Conservation (phyloP, 805 yeast genomes). For the Candida suzukii region DNA sequence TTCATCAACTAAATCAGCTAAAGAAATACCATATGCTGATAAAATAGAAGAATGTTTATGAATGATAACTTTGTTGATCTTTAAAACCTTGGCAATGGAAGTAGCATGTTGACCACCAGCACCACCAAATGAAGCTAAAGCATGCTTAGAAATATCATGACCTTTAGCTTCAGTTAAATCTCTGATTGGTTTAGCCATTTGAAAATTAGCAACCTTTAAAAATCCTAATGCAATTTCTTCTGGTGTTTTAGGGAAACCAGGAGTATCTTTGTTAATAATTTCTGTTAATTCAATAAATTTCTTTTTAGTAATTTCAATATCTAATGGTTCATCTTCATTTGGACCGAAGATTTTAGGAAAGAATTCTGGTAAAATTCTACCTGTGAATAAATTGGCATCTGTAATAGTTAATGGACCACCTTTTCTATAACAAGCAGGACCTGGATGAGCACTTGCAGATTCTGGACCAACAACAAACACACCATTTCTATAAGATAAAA, state of each 20-base stretch:
- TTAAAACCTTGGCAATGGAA: conserved; percentile 64
- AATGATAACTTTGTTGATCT: conserved; percentile 59
- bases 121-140: conserved; percentile 82
- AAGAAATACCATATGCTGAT: conserved; percentile 82
- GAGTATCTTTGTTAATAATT: conserved; percentile 47
- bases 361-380: conserved; percentile 63
- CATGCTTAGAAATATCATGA: conserved; percentile 53
- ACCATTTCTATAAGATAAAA: conserved; percentile 60
- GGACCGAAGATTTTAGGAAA: conserved; percentile 88
- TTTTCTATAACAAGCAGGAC: conserved; percentile 82
- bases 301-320: conserved; percentile 38
- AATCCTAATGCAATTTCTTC: conserved; percentile 78
- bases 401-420: conserved; percentile 82
- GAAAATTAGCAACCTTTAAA: conserved; percentile 73
- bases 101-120: conserved; percentile 92
- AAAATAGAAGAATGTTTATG: conserved; percentile 79
- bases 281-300: conserved; percentile 50
- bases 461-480: conserved; percentile 80
- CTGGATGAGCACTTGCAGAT: conserved; percentile 83
- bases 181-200: conserved; percentile 85
- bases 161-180: conserved; percentile 84
- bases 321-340: conserved; percentile 64
- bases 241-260: conserved; percentile 33
- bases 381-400: conserved; percentile 72
- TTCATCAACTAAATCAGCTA: conserved; percentile 81